A percentile compares a stretch with the other conserved stretches of the same genome.
Evolutionary conservation across 2,329 filamentous ascomycete genomes (phyloP).

Genomic region (Geosmithia putterillii): DNA sequence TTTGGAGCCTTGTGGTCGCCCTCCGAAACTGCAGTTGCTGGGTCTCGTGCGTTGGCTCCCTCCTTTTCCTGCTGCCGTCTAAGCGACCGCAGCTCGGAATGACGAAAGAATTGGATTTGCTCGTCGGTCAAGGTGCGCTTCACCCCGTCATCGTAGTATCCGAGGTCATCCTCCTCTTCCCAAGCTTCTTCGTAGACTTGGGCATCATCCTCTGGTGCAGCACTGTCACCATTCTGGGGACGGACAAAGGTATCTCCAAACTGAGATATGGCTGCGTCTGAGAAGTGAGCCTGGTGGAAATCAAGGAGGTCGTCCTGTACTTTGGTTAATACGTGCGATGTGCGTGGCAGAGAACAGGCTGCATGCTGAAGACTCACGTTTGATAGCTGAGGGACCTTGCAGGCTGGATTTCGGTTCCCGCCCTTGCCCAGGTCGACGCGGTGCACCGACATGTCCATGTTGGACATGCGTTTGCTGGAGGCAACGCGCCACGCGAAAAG

Average conservation of each 20-base stretch:
- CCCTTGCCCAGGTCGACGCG: background rate
- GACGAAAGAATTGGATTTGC: slow-evolving; percentile 81
- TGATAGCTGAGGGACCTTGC: slow-evolving; percentile 11
- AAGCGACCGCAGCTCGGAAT: slow-evolving; percentile 71
- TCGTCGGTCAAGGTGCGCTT: slow-evolving; percentile 86
- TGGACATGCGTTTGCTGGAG: background rate
- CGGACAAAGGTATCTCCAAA: slow-evolving; percentile 34
- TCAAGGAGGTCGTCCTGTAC: slow-evolving; percentile 43
- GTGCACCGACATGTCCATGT: background rate
- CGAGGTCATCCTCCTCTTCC: slow-evolving; percentile 52
- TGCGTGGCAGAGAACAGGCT: background rate
- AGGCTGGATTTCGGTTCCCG: background rate
- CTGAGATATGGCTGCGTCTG: slow-evolving; percentile 25
- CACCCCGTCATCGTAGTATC: slow-evolving; percentile 75
- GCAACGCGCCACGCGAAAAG: background rate
- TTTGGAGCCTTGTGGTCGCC: background rate
- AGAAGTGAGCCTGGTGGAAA: slow-evolving; percentile 52
- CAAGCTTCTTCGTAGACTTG: slow-evolving; percentile 43
- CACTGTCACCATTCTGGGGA: slow-evolving; percentile 16
- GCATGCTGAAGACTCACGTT: slow-evolving; percentile 7
- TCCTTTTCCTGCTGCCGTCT: slow-evolving; percentile 36
- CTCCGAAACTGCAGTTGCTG: background rate
- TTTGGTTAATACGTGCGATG: slow-evolving; percentile 8
- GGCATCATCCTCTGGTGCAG: slow-evolving; percentile 9
- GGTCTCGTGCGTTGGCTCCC: slow-evolving; percentile 4